Conservation (phyloP, 192 early-diverging fungal genomes). For the Coemansia sp. region DNA sequence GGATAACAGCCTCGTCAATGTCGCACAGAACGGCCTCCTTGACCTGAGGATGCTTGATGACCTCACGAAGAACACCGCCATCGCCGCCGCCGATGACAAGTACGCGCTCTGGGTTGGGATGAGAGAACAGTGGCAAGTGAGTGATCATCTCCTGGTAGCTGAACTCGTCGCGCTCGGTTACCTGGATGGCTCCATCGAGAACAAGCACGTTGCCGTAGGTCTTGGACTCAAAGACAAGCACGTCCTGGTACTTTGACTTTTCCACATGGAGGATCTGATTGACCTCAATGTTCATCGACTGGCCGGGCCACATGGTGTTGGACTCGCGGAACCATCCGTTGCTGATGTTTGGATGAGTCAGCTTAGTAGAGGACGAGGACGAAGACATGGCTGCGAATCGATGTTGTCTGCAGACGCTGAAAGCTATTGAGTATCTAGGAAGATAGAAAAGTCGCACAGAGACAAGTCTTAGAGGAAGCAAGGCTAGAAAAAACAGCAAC, state of each 20-base stretch:
- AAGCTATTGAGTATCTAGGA: slow-evolving; percentile 1
- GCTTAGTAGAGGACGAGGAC: slow-evolving; percentile 38
- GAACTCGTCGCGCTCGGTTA: slow-evolving; percentile 98
- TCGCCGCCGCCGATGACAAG: slow-evolving; percentile 99
- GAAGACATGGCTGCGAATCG: slow-evolving; percentile 18
- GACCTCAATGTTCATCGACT: slow-evolving; percentile 96
- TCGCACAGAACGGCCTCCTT: slow-evolving; percentile 93
- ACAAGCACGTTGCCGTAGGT: slow-evolving; percentile 97
- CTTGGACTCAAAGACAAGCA: slow-evolving; percentile 94
- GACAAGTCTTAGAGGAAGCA: slow-evolving; percentile 2
- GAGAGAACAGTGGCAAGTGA: slow-evolving; percentile 90
- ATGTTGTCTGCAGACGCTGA: not conserved
- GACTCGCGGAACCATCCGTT: slow-evolving; percentile 99
- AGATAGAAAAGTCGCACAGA: slow-evolving; percentile 9
- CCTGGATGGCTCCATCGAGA: slow-evolving; percentile 97
- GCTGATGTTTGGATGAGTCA: slow-evolving; percentile 88
- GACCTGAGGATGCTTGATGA: slow-evolving; percentile 94
- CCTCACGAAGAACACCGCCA: slow-evolving; percentile 97
- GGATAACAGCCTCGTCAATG: slow-evolving; percentile 95
- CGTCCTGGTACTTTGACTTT: slow-evolving; percentile 95
- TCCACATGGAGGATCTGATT: slow-evolving; percentile 94
- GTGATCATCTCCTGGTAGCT: slow-evolving; percentile 99
- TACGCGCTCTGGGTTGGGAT: slow-evolving; percentile 93
- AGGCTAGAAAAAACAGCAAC: not conserved
- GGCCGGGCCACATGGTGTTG: slow-evolving; percentile 95